phyloP scores from a whole-genome alignment of 495 filamentous ascomycete genomes.

The Podospora comata region DNA sequence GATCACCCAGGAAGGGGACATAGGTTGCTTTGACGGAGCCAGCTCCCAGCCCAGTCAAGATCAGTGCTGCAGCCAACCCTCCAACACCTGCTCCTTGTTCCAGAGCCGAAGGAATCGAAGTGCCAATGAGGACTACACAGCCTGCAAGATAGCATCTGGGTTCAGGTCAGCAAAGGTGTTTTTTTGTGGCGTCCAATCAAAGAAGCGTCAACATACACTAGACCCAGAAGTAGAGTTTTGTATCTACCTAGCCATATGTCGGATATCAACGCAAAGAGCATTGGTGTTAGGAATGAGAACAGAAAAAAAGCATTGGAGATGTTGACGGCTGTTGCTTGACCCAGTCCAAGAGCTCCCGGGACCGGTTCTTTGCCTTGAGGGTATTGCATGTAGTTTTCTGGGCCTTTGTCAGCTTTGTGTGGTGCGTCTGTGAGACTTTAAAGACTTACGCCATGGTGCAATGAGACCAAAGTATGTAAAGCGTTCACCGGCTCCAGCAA shows the following conservation, averaged over 20 bases:
- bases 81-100: conserved; percentile 45
- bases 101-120: conserved; percentile 49
- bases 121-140: conserved; percentile 48
- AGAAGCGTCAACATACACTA: conserved; percentile 25
- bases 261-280: conserved; percentile 31
- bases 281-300: conserved; percentile 38
- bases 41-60: conserved; percentile 50
- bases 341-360: conserved; percentile 42
- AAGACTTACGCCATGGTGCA: conserved; percentile 23
- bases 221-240: conserved; percentile 27
- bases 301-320: conserved; percentile 54
- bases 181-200: not conserved
- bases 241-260: conserved; percentile 35
- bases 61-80: conserved; percentile 36
- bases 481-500: conserved; percentile 24
- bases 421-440: not conserved
- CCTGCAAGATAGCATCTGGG: conserved; percentile 45
- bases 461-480: conserved; percentile 28
- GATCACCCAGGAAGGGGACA: conserved; percentile 48
- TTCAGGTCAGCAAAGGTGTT: not conserved
- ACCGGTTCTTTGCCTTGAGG: conserved; percentile 15
- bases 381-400: conserved; percentile 32
- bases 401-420: conserved; percentile 1
- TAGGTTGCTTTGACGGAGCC: conserved; percentile 55
- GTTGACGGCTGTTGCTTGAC: conserved; percentile 43